Base-by-base conservation (phyloP, 2,329 filamentous ascomycete species). In the Fusarium robinianum region DNA sequence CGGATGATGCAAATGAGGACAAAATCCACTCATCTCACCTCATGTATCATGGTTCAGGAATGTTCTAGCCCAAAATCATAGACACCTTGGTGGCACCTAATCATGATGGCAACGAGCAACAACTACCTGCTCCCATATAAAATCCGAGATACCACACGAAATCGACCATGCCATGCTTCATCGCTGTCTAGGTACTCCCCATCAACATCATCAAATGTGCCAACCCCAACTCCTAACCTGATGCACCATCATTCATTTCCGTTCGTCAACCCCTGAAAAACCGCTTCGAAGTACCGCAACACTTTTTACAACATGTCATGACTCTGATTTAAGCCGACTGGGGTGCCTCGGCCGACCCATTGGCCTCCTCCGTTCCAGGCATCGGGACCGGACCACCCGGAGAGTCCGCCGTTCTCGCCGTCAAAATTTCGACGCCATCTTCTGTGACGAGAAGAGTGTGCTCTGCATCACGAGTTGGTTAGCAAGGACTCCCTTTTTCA, bases 381-480 rank as follows among this genome's bases (percentile, higher is more conserved):
- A 85, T 81, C 5, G 80, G 72, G 10, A 88, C 71, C 5, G 85
- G 76, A 2, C 89, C 89, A 48, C 89, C 89, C 2, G 89, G 89
- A 16, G 87, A 92, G 63, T 87, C 78, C 32, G 80, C 74, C 29
- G 81, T 71, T 57, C 88, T 79, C 27, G 88, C 89, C 1, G 89
- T 95, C 57, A 95, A 68, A 30, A 95, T 76, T 69, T 95, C 89
- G 6, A 90, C 85, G 2, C 89, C 89, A 55, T 86, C 81, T 62
- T 90, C 87, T 0, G 89, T 95, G 3, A 95, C 88, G 8, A 95
- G 74, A 38, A 95, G 72, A 1, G 88, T 94, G 64, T 95, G 89
- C 67, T 95, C 88, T 81, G 55, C 16, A 30, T 11, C 21, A 6
- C 7, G 4, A 7, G 36, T 68, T 46, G 69, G 63, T 38, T 22